Evolutionary conservation across 2,329 filamentous ascomycete species (phyloP), one percentile per base, ranked within the genome.

Genomic region (Ophiostoma novo-ulmi): DNA sequence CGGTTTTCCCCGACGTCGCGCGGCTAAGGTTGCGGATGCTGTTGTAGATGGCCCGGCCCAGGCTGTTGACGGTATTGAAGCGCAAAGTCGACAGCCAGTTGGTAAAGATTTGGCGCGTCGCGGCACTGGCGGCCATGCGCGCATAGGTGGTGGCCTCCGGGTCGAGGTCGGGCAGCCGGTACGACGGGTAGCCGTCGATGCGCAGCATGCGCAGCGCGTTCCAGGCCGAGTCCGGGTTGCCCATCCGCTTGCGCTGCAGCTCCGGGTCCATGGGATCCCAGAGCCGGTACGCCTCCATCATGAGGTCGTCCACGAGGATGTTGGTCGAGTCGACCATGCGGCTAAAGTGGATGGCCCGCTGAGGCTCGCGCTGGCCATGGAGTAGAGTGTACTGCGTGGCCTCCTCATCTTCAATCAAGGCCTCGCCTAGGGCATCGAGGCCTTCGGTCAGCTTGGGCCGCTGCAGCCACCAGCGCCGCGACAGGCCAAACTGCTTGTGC

Each of bases 11-110:
- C n/a, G 61, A 64, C 17, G 20, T 39, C 17, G 22, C 38, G 36
- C 63, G 63, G 35, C 63, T 20, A 8, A 65, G 36, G 35, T 22
- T 22, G 17, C 63, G 63, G 35, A 65, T 65, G 36, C 63, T 39
- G 3, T 89, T 92, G 73, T 88, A 83, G 48, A 91, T 84, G 72
- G 86, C 87, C 0, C 91, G 90, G 0, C 87, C 85, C n/a, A 86
- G 81, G 1, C 83, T 77, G 1, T 87, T 88, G 3, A 87, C 80
- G 3, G 94, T 80, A 75, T 92, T 92, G 78, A 89, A 89, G 78
- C 85, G 87, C 69, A 88, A 81, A 74, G 82, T 83, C 20, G 70
- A 5, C 31, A 35, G 65, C 77, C 78, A 80, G 14, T 73, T 67
- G 1, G 55, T 65, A 48, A 80, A 74, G 35, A 79, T 75, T 35